Base-by-base conservation (phyloP, 371 early-diverging fungal genomes). In the Chytridiales sp. region DNA sequence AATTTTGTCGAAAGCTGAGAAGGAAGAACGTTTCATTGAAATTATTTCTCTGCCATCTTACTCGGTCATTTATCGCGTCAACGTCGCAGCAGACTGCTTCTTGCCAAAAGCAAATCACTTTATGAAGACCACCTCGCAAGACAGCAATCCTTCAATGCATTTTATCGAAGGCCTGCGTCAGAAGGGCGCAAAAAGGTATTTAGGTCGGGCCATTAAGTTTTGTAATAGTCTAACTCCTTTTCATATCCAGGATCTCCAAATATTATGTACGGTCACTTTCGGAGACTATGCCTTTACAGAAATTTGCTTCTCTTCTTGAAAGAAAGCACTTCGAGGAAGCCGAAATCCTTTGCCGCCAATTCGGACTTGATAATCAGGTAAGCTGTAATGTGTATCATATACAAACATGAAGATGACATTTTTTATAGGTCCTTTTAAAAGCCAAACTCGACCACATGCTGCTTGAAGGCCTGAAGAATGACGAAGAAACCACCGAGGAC, bases 251-350 rank as follows among this genome's bases (percentile, higher is more conserved):
- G 11, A 24, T 22, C 19, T 19, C 48, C 13, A 42, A 51, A 31
- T 22, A 62, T 11, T 57, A 31, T 49, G 30, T 69, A 4, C 56
- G 67, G 9, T 27, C 56, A 3, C 29, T 73, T 9, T 42, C 56
- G 8, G 70, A 74, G 38, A 68, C 77, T 4, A 57, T 69, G 21
- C 77, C 80, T 8, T 24, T 62, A 26, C 61, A 71, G 15, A 68
- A 74, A 31, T 54, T 79, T 31, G 44, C 62, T 11, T 59, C 62
- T 31, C 66, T 80, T 22, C 56, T 81, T 15, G 64, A 59, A 9
- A 47, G 46, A 6, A 59, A 61, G n/a, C 58, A 68, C 22, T 78
- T 68, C 43, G 58, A 61, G 1, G 78, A 70, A 27, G 81, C 81
- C 1, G 64, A 66, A n/a, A 44, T 40, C 8, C 64, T 77, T 67